A percentile compares a stretch with the other conserved stretches of the same genome.
Evolutionary conservation across 164 flowering plant species (phyloP).

Genomic region (Echeveria elegans): DNA sequence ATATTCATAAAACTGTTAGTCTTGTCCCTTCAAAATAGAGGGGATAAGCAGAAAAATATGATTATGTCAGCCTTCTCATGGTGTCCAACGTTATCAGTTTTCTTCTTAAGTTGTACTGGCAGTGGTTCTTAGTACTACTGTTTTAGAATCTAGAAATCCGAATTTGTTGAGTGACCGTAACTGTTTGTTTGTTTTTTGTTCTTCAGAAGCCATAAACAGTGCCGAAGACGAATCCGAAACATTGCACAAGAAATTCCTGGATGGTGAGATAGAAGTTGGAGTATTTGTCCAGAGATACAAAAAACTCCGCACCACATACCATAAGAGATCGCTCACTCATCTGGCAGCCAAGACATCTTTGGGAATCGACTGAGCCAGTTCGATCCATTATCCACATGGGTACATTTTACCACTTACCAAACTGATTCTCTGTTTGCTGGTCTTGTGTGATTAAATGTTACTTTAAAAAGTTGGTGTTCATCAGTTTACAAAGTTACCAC

Average conservation of each 20-base stretch:
- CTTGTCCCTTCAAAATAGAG: too few relatives aligned
- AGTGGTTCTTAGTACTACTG: too few relatives aligned
- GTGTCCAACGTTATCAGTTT: neutral
- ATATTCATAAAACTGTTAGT: too few relatives aligned
- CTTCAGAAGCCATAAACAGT: slow-evolving; percentile 60
- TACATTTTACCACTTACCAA: neutral
- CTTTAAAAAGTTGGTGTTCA: too few relatives aligned
- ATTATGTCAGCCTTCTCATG: too few relatives aligned
- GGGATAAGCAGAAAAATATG: too few relatives aligned
- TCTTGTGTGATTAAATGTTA: neutral
- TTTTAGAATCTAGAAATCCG: neutral
- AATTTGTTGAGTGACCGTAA: neutral
- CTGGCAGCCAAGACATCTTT: slow-evolving; percentile 66
- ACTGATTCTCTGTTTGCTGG: neutral
- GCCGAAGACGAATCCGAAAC: slow-evolving; percentile 77
- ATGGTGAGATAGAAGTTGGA: slow-evolving; percentile 56
- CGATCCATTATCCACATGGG: neutral
- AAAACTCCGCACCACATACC: slow-evolving; percentile 55
- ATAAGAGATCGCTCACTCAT: slow-evolving; percentile 58
- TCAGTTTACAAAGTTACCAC: too few relatives aligned
- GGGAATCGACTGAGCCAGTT: slow-evolving; percentile 2
- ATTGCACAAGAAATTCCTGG: slow-evolving; percentile 63
- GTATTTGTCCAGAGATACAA: slow-evolving; percentile 73
- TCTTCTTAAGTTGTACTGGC: too few relatives aligned
- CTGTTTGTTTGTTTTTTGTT: neutral